Evolutionary conservation across 164 flowering plant species (phyloP), one percentile per base, ranked within the genome.

Genomic region (Chloranthus sessilifolius): DNA sequence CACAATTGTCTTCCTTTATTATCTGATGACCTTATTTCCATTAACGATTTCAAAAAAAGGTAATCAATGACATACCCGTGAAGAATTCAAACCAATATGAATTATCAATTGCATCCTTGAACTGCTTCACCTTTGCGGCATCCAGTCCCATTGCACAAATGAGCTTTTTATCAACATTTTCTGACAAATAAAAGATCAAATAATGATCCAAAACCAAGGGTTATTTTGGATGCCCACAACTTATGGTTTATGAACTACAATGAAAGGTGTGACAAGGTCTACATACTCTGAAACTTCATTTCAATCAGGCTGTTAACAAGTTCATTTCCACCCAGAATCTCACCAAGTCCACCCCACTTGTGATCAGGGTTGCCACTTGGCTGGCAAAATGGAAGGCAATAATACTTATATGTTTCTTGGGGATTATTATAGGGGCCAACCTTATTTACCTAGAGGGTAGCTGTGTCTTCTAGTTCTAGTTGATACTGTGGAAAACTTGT

Each of bases 341-440:
- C 99, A 60, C 99, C 99, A 58, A 94, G 97, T 21, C 99, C 99
- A 59, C 95, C 97, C 99, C 97, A 94, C 66, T 85, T 89, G 70
- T 89, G 99, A 63, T 75, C 74, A 58, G 82, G 47, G 67, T 70
- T 65, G 8, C 77, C 73, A 45, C 73, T 22, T 23, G 80, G 73
- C 27, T 53, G 89, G 48, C 99, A 94, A 67, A 86, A 94, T 39
- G 99, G 99, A 59, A 94, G 97, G 70, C 81, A 84, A 73, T 81
- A 78, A 56, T 94, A 94, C 56, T 94, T 94, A 63, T 94, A 94
- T 38, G 96, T 94, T 69, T 94, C 99, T 70, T 94, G 99, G 40
- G 99, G 99, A 77, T 94, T 94, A 53, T 94, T 94, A 43, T 88
- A 94, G 7, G 99, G 99, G 16, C 99, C 99, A 57, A 94, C 99